These are phyloP conservation scores for Puccinia polysora DNA, from an alignment of 1,284 basidiomycete species.

Conservation along the genomic window DNA sequence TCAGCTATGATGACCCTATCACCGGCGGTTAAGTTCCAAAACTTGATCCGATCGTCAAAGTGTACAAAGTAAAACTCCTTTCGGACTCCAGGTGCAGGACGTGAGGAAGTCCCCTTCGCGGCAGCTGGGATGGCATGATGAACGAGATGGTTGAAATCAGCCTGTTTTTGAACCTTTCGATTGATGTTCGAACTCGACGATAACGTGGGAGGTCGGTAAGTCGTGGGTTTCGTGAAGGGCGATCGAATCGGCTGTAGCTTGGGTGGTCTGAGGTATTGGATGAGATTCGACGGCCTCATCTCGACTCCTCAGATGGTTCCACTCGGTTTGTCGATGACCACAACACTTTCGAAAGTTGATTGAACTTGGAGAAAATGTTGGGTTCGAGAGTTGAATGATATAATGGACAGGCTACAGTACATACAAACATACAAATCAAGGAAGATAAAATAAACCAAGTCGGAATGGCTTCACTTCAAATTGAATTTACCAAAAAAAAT, in stretches of 20 bases:
- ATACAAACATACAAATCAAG: too few relatives aligned
- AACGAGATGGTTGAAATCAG: constrained; percentile 43
- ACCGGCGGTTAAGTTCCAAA: constrained; percentile 41
- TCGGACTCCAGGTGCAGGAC: constrained; percentile 30
- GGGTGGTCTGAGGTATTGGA: constrained; percentile 28
- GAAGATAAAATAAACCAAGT: too few relatives aligned
- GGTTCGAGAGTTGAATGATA: too few relatives aligned
- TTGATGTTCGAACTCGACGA: not conserved
- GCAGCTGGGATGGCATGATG: constrained; percentile 41
- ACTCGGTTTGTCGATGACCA: too few relatives aligned
- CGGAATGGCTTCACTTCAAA: too few relatives aligned
- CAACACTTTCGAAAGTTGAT: not conserved
- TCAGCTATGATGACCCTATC: constrained; percentile 43
- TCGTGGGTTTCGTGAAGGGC: constrained; percentile 34
- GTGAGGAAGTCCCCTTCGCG: constrained; percentile 31
- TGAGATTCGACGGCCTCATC: constrained; percentile 10
- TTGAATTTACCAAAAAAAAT: too few relatives aligned
- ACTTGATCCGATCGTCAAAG: constrained; percentile 39
- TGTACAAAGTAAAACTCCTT: constrained; percentile 42
- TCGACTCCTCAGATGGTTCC: not conserved
- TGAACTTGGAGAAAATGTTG: too few relatives aligned
- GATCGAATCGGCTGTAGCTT: constrained; percentile 34
- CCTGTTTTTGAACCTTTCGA: constrained; percentile 29
- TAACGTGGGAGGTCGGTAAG: constrained; percentile 30
- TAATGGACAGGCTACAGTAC: too few relatives aligned